Evolutionary conservation across 805 yeast genomes (phyloP).

Genomic region (Blastobotrys americana): DNA sequence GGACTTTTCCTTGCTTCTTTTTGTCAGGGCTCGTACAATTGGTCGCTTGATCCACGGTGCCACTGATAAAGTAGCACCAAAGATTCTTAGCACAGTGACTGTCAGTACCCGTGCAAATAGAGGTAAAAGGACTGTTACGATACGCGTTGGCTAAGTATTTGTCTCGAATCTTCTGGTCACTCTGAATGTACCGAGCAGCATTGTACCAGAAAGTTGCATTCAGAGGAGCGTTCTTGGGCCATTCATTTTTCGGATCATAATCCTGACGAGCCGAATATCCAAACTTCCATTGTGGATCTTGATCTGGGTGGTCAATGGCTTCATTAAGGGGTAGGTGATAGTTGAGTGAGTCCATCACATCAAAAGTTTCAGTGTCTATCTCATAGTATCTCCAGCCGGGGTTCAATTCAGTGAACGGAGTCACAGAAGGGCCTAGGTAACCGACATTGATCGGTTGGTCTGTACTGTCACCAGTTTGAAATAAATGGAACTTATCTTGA

Average conservation of each 20-base stretch:
- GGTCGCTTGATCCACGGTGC: background rate
- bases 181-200: conserved; percentile 42
- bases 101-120: background rate
- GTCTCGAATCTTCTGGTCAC: conserved; percentile 22
- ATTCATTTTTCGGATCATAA: conserved; percentile 40
- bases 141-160: background rate
- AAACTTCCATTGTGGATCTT: conserved; percentile 53
- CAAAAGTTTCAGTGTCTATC: conserved; percentile 54
- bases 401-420: conserved; percentile 52
- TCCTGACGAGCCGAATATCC: conserved; percentile 60
- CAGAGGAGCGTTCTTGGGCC: conserved; percentile 54
- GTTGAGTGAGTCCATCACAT: conserved; percentile 52
- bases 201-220: conserved; percentile 62
- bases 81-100: background rate
- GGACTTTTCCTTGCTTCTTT: no score
- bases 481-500: conserved; percentile 55
- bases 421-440: conserved; percentile 60
- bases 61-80: background rate
- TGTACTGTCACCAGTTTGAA: conserved; percentile 43
- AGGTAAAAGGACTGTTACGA: background rate
- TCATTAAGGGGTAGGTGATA: conserved; percentile 54
- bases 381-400: conserved; percentile 71
- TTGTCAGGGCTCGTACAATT: no score
- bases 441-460: conserved; percentile 48
- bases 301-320: conserved; percentile 32